Base-by-base conservation (phyloP, 1,284 basidiomycete species). In the Entoloma clypeatum region DNA sequence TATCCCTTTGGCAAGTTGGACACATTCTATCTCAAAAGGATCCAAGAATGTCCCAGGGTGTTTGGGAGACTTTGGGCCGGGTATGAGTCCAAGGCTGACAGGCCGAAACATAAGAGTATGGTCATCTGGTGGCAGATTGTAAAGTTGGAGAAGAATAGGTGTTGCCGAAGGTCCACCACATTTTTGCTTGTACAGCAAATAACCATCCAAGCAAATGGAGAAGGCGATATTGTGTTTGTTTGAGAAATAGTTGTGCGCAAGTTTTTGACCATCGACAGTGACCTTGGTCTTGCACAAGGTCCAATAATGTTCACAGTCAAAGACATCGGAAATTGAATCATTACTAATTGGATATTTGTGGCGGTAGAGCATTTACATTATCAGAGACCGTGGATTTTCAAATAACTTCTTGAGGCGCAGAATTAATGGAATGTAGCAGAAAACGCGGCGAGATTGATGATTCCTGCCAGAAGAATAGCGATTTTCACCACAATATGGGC, bases 31-130 rank as follows among this genome's bases (percentile, higher is more conserved):
- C 1, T 65, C 44, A 2, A 67, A 39, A 0, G 66, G 69, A 55
- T 57, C 64, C 0, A 68, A 49, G 45, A 70, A 75, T 0, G 67
- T 72, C 48, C 73, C 62, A 2, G 63, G 51, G 44, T 71, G 64
- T 1, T 55, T 46, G 0, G 69, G 68, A 36, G 68, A 67, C 16
- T 64, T 67, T 0, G 69, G 72, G 0, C 71, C 69, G 0, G 70
- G 70, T 28, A 74, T 64, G 10, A 69, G 53, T 6, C 68, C 67
- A n/a, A 71, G 36, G 13, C 50, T 52, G 1, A 72, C 37, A 8
- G 68, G 55, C 41, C 67, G 47, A 5, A 59, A 37, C 4, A 60
- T 49, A 33, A 59, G 61, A 40, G 63, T 58, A 9, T 53, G 53
- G 9, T 56, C 50, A 10, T 64, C 56, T 13, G 69, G 65, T 8